Percentiles rank a stretch among this genome's conserved stretches.
Conservation (phyloP, 306 rosid genomes). For the Lathyrus tuberosus region DNA sequence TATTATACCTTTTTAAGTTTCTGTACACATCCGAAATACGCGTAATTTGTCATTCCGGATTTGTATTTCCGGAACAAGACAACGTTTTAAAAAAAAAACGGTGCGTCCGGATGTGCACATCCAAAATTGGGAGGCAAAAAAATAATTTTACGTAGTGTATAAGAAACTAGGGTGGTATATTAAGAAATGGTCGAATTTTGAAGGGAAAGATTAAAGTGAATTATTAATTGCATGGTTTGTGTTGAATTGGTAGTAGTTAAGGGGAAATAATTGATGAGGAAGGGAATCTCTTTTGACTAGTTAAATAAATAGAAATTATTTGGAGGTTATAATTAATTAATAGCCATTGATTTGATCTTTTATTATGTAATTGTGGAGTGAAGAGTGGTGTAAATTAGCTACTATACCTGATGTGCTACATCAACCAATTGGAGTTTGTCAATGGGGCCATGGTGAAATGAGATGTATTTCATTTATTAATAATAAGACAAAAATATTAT, state of each 20-base stretch:
- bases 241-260: neutral
- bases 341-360: constrained; percentile 26
- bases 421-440: constrained; percentile 36
- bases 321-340: constrained; percentile 21
- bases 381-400: constrained; percentile 14
- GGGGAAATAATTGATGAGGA: constrained; percentile 38
- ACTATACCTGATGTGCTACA: constrained; percentile 35
- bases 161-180: too few species aligned
- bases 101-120: too few species aligned
- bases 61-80: too few species aligned
- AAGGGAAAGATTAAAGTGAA: constrained; percentile 38
- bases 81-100: too few species aligned
- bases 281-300: constrained; percentile 35
- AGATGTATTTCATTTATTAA: constrained; percentile 29
- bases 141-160: too few species aligned
- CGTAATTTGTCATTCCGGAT: too few species aligned
- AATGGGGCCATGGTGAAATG: constrained; percentile 38
- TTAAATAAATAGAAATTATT: constrained; percentile 41
- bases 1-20: too few species aligned
- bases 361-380: constrained; percentile 15
- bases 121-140: too few species aligned
- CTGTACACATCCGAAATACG: too few species aligned
- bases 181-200: too few species aligned
- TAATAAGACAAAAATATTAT: constrained; percentile 6
- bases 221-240: constrained; percentile 9